Evolutionary conservation across 495 filamentous ascomycete genomes (phyloP).

Genomic region (Talaromyces ruber): DNA sequence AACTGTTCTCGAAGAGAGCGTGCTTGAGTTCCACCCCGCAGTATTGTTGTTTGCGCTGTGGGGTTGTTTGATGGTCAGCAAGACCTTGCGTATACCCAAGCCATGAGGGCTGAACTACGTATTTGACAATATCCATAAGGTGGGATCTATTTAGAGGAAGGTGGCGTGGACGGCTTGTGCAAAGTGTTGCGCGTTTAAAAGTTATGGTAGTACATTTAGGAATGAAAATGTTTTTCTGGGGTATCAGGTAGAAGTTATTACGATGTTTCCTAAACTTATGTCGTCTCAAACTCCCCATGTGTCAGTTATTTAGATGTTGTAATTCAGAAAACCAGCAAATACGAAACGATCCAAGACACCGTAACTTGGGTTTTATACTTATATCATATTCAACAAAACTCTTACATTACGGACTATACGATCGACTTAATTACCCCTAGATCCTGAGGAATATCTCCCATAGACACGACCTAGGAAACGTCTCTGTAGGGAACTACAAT

Average conservation of each 20-base stretch:
- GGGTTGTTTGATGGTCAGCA: constrained; percentile 89
- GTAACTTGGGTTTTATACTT: neutral
- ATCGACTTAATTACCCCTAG: neutral
- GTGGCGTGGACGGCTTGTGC: neutral
- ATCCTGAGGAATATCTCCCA: neutral
- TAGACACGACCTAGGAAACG: neutral
- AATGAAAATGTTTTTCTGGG: neutral
- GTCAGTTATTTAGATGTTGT: neutral
- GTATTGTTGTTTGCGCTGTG: constrained; percentile 72
- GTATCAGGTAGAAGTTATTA: neutral
- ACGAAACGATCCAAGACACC: neutral
- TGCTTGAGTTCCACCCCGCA: constrained; percentile 81
- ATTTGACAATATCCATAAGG: neutral
- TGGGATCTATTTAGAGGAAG: neutral
- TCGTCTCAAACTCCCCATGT: neutral
- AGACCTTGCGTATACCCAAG: constrained; percentile 94
- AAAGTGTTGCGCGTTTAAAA: neutral
- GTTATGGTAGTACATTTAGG: neutral
- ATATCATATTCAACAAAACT: neutral
- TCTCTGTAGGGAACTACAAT: neutral
- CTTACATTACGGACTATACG: too few species aligned
- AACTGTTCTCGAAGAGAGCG: constrained; percentile 50
- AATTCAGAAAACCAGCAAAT: neutral
- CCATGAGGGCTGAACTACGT: constrained; percentile 25
- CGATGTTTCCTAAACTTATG: neutral